phyloP scores from a whole-genome alignment of 1,284 basidiomycete genomes.

The Ceratobasidium sp. region DNA sequence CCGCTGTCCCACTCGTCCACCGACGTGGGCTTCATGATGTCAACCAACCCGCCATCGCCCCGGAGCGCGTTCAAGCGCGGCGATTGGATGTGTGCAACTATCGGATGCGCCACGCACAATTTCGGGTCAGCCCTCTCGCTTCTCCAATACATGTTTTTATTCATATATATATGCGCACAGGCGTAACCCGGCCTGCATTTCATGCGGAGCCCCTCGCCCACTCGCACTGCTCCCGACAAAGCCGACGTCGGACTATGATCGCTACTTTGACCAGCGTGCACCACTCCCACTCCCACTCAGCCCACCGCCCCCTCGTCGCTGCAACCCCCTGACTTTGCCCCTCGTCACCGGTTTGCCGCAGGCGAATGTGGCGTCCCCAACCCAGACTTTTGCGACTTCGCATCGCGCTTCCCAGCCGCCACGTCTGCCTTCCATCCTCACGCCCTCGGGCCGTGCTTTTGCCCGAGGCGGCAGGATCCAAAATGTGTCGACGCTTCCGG shows the following conservation, averaged over 20 bases:
- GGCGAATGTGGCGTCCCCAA: constrained; percentile 30
- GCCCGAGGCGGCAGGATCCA: constrained; percentile 75
- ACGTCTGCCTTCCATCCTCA: constrained; percentile 53
- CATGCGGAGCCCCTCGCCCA: constrained; percentile 69
- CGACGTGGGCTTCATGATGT: constrained; percentile 58
- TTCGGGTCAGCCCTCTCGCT: constrained; percentile 42
- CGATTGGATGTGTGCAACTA: constrained; percentile 70
- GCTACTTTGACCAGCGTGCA: constrained; percentile 26
- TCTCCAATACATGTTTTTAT: too few relatives aligned
- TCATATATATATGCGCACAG: constrained; percentile 54
- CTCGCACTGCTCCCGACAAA: constrained; percentile 46
- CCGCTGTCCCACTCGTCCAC: neutral
- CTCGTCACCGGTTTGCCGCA: neutral
- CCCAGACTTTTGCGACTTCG: constrained; percentile 42
- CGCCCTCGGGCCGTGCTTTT: constrained; percentile 77
- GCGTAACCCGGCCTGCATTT: constrained; percentile 74
- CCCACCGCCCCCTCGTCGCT: constrained; percentile 12
- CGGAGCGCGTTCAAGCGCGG: constrained; percentile 71
- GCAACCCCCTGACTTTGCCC: constrained; percentile 15
- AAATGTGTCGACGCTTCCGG: constrained; percentile 73
- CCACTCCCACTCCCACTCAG: constrained; percentile 34
- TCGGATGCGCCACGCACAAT: constrained; percentile 43
- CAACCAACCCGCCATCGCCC: constrained; percentile 78
- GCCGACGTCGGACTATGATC: constrained; percentile 40
- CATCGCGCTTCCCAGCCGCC: constrained; percentile 40